Conservation (phyloP, 1,284 basidiomycete genomes). For the Naganishia liquefaciens region DNA sequence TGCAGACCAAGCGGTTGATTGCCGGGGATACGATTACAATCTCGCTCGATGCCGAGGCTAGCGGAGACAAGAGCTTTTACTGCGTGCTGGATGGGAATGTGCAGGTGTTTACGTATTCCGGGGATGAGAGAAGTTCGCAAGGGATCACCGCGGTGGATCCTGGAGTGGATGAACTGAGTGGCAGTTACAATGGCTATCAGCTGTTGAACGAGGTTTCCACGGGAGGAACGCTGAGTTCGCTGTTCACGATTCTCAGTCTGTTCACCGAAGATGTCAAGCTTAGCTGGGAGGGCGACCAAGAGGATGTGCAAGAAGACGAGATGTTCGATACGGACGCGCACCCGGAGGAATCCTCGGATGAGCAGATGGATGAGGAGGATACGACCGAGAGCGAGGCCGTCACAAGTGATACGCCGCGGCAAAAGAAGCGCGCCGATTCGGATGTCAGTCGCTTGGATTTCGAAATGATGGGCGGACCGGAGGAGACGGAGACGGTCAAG, state of each 20-base stretch:
- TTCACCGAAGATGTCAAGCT: slow-evolving; percentile 98
- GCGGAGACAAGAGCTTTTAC: slow-evolving; percentile 73
- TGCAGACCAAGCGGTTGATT: slow-evolving; percentile 85
- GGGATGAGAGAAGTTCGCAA: slow-evolving; percentile 55
- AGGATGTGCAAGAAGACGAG: neutral
- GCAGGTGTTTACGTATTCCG: slow-evolving; percentile 48
- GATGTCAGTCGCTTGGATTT: slow-evolving; percentile 51
- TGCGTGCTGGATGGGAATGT: slow-evolving; percentile 86
- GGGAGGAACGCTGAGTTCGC: slow-evolving; percentile 90
- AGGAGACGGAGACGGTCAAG: neutral
- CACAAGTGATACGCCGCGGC: slow-evolving; percentile 21
- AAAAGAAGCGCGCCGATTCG: slow-evolving; percentile 46
- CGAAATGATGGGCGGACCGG: neutral
- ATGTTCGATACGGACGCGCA: slow-evolving; percentile 35
- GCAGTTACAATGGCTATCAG: slow-evolving; percentile 81
- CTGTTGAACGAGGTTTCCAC: slow-evolving; percentile 89
- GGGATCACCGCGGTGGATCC: slow-evolving; percentile 48
- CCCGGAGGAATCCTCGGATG: neutral
- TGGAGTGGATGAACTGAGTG: slow-evolving; percentile 21
- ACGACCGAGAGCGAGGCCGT: neutral
- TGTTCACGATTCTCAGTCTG: slow-evolving; percentile 91
- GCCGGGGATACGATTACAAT: slow-evolving; percentile 76
- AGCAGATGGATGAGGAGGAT: slow-evolving; percentile 16
- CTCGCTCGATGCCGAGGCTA: slow-evolving; percentile 76
- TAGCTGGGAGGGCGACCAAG: slow-evolving; percentile 69